Evolutionary conservation across 164 flowering plant species (phyloP).

Genomic region (Berberis vulgaris): DNA sequence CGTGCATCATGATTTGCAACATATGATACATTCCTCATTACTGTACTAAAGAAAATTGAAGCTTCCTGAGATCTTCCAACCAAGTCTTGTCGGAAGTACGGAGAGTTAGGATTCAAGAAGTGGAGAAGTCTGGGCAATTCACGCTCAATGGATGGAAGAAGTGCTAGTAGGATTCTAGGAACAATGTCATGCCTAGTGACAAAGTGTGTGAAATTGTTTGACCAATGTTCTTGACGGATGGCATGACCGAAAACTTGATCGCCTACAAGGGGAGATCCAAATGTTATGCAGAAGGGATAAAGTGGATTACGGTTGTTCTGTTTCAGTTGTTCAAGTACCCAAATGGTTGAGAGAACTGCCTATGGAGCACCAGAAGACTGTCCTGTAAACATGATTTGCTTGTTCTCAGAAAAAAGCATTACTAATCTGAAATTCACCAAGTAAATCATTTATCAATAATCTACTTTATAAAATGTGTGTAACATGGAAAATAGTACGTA

Average conservation of each 20-base stretch:
- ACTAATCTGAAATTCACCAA: constrained; percentile 34
- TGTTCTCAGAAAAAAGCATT: constrained; percentile 32
- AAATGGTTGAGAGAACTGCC: constrained; percentile 55
- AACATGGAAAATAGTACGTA: constrained; percentile 6
- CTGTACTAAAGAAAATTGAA: constrained; percentile 20
- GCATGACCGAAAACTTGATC: constrained; percentile 52
- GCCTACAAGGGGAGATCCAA: constrained; percentile 74
- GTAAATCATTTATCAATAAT: background rate
- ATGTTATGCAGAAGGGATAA: constrained; percentile 49
- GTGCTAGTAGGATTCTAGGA: constrained; percentile 56
- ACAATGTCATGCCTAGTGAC: constrained; percentile 52
- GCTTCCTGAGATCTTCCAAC: constrained; percentile 14
- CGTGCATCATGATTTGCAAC: constrained; percentile 56
- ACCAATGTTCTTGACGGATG: constrained; percentile 62
- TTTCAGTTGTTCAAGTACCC: constrained; percentile 46
- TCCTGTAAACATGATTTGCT: constrained; percentile 63
- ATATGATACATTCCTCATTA: constrained; percentile 39
- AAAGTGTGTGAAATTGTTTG: constrained; percentile 44
- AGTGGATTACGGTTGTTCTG: background rate
- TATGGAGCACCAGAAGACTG: constrained; percentile 67
- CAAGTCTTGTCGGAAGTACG: constrained; percentile 2
- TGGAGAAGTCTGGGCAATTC: constrained; percentile 24
- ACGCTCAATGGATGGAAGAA: constrained; percentile 32
- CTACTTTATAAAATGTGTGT: background rate
- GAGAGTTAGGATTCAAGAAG: constrained; percentile 28